phyloP scores from a whole-genome alignment of 805 yeast species.

The Kodamaea restingae region DNA sequence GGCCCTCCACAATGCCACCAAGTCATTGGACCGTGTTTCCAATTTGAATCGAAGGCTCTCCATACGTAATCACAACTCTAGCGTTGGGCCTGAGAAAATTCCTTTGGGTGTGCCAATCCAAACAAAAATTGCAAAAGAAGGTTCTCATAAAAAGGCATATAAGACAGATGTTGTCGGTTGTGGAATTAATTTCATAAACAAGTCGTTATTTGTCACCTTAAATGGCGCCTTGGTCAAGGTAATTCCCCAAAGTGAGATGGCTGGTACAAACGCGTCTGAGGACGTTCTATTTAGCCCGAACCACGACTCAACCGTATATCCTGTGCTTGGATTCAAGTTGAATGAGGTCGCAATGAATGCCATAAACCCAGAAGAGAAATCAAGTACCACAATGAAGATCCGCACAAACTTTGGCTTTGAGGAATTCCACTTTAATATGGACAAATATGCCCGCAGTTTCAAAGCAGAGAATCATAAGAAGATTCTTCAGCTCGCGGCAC shows the following conservation, averaged over 20 bases:
- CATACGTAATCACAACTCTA: constrained; percentile 23
- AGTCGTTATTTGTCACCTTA: constrained; percentile 69
- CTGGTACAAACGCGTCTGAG: constrained; percentile 15
- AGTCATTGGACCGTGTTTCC: constrained; percentile 30
- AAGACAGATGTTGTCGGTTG: constrained; percentile 69
- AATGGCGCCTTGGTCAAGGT: constrained; percentile 57
- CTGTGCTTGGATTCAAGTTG: constrained; percentile 32
- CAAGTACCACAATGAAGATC: constrained; percentile 21
- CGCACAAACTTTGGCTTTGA: constrained; percentile 53
- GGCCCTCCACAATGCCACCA: constrained; percentile 36
- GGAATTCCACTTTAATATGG: constrained; percentile 60
- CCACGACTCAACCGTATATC: constrained; percentile 23
- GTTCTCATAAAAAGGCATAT: constrained; percentile 38
- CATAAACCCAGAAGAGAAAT: not conserved
- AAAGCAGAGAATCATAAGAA: constrained; percentile 28
- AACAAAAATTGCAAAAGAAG: constrained; percentile 20
- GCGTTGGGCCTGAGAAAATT: constrained; percentile 29
- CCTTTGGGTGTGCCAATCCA: constrained; percentile 36
- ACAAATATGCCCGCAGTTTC: constrained; percentile 45
- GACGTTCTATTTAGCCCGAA: constrained; percentile 15
- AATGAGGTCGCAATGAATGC: constrained; percentile 18
- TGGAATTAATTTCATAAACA: constrained; percentile 68
- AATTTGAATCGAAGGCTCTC: constrained; percentile 36
- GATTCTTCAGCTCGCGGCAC: constrained; percentile 2
- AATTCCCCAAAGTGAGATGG: constrained; percentile 24